Base-by-base conservation (phyloP, 805 yeast genomes). In the Dipodascus albidus region DNA sequence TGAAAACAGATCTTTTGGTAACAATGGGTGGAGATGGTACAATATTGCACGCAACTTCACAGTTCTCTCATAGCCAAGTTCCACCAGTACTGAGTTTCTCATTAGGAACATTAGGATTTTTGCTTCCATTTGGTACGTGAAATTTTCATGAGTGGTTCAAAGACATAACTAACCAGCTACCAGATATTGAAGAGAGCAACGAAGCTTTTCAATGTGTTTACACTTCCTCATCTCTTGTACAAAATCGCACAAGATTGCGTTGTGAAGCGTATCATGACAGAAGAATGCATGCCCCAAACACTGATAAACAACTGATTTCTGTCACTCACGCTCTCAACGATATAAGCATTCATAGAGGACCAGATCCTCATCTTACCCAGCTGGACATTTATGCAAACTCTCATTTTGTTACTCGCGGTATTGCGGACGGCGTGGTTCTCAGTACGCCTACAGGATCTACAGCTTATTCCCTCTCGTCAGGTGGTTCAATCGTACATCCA, bases 1-100 rank as follows among this genome's bases (percentile, higher is more conserved):
- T 71, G 9, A 85, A 81, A 60, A 79, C 96, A 0, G 98, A 90
- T 63, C 67, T 90, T 47, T 70, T 90, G 41, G 89, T 90, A 6
- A 85, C 96, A 0, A 68, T 90, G 42, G 98, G 98, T n/a, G 98
- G 98, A 19, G 98, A 90, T 67, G 98, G 98, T 3, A 90, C 97
- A 0, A 87, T 88, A 53, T 67, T 90, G 48, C 77, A 90, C 53
- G 96, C 91, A 0, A 91, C 88, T 0, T 81, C 93, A 3, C 71
- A 81, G 60, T 90, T 90, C 64, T 80, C 83, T 53, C 79, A 81
- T 62, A 61, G 61, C 22, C 74, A 74, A 8, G 73, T 87, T 2
- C 98, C 98, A 1, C 98, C 98, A 0, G 87, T 90, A 0, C 69
- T 90, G 51, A 81, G 95, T 23, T 89, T 87, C 64, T 87, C 96